Evolutionary conservation across 176 grass and related monocot genomes (phyloP), one percentile per base, ranked within the genome.

Genomic region (Pontederia crassipes): DNA sequence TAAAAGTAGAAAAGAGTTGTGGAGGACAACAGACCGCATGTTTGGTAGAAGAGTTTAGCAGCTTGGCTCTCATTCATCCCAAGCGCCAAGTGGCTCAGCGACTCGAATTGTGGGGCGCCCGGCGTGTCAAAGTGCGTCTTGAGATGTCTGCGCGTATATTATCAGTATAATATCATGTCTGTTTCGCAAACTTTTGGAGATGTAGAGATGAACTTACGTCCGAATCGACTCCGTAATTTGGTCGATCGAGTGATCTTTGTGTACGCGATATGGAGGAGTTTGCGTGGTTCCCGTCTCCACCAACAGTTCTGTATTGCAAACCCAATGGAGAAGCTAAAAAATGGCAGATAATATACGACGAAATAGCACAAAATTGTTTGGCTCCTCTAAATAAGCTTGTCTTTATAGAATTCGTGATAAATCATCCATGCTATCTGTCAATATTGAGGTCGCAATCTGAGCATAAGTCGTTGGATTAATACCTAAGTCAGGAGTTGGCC

Each of bases 21-120:
- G 28, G 54, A 81, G 52, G 51, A 29, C 18, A 46, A 18, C 47
- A 70, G 80, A 96, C 92, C 92, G 6, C 79, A 78, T 70, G 86
- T 75, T 80, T 96, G 92, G 76, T 96, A 90, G 75, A 96, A 96
- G 27, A 96, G 77, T 59, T 78, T 54, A 28, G 92, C 73, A 71
- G 92, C 92, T 72, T 28, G 65, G 50, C 70, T 72, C 74, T 59
- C 16, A 35, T 64, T 82, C 83, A 90, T 87, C 60, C 87, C 87
- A 54, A 74, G 57, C 80, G 87, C 59, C 51, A 96, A 69, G 53
- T 83, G 83, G 49, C 52, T 70, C 27, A 96, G 24, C 11, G 87
- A 90, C 82, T 90, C 92, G 70, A 74, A 72, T 53, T 75, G 78
- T 5, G 81, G 70, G 12, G 69, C 67, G 46, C 79, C 83, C 48